phyloP scores from a whole-genome alignment of 352 stramenopile species.

The Pythium aristosporum region DNA sequence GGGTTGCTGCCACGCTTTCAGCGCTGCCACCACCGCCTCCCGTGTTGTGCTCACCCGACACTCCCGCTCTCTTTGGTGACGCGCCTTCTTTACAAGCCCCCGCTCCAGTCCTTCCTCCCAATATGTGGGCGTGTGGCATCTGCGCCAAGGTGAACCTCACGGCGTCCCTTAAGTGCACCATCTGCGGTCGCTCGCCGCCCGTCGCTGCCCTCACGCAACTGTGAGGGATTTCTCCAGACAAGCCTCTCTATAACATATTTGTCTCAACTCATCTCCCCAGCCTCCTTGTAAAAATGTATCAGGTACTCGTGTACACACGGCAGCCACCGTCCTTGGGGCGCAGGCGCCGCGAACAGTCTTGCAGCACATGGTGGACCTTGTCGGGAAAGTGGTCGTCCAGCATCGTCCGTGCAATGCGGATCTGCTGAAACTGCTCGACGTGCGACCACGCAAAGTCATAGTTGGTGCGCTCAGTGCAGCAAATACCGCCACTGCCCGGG shows the following conservation, averaged over 20 bases:
- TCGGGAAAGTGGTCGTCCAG: slow-evolving; percentile 88
- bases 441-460: slow-evolving; percentile 77
- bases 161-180: slow-evolving; percentile 53
- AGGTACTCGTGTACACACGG: slow-evolving; percentile 25
- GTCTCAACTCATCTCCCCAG: neutral
- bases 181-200: slow-evolving; percentile 63
- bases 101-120: slow-evolving; percentile 4
- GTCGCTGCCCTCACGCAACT: slow-evolving; percentile 23
- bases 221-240: neutral
- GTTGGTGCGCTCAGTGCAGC: slow-evolving; percentile 80
- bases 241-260: too few relatives aligned
- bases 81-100: neutral
- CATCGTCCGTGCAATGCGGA: slow-evolving; percentile 83
- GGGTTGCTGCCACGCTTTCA: neutral
- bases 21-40: slow-evolving; percentile 18
- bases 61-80: slow-evolving; percentile 1
- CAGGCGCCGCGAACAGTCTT: slow-evolving; percentile 59
- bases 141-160: slow-evolving; percentile 67
- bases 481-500: slow-evolving; percentile 67
- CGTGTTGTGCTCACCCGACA: slow-evolving; percentile 6
- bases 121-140: slow-evolving; percentile 64
- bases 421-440: slow-evolving; percentile 60
- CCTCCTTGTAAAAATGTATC: neutral
- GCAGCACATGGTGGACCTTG: slow-evolving; percentile 85
- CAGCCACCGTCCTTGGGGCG: slow-evolving; percentile 39